phyloP scores from a whole-genome alignment of 169 alveolate species.

The Plasmodium reichenowi region DNA sequence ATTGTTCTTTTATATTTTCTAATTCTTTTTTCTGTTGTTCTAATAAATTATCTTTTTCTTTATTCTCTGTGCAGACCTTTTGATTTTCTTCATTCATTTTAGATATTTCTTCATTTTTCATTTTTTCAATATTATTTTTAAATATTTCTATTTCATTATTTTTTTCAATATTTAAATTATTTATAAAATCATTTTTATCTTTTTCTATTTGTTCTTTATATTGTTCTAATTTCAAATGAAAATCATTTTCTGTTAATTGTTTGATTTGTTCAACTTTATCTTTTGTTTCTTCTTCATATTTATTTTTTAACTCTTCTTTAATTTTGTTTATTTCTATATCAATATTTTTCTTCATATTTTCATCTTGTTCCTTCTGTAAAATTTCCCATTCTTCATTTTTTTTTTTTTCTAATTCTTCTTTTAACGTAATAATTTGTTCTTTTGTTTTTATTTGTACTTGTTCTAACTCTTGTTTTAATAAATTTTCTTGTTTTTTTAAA shows the following conservation, averaged over 20 bases:
- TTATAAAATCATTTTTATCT: conserved; percentile 69
- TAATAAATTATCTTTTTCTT: conserved; percentile 7
- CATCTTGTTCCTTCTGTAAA: conserved; percentile 25
- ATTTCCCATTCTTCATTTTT: conserved; percentile 21
- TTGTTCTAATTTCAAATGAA: conserved; percentile 47
- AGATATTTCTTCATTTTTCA: conserved; percentile 32
- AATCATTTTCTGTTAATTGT: conserved; percentile 27
- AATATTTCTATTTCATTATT: conserved; percentile 43
- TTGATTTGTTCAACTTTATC: conserved; percentile 42
- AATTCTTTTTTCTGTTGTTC: conserved; percentile 37
- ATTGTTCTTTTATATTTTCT: conserved; percentile 21
- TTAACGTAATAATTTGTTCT: conserved; percentile 4
- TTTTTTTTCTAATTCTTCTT: conserved; percentile 25
- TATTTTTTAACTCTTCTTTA: conserved; percentile 3
- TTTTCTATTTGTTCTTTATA: conserved; percentile 71
- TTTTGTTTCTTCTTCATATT: conserved; percentile 21
- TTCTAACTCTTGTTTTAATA: conserved; percentile 49
- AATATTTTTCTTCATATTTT: conserved; percentile 8
- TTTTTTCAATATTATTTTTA: conserved; percentile 23
- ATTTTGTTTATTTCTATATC: conserved; percentile 16
- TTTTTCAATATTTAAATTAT: conserved; percentile 52
- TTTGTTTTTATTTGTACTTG: conserved; percentile 33
- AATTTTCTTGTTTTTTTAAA: conserved; percentile 12
- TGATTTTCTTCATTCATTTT: conserved; percentile 37
- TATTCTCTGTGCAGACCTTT: conserved; percentile 9